Base-by-base conservation (phyloP, 768 basidiomycete species). In the Ephemerocybe angulata region DNA sequence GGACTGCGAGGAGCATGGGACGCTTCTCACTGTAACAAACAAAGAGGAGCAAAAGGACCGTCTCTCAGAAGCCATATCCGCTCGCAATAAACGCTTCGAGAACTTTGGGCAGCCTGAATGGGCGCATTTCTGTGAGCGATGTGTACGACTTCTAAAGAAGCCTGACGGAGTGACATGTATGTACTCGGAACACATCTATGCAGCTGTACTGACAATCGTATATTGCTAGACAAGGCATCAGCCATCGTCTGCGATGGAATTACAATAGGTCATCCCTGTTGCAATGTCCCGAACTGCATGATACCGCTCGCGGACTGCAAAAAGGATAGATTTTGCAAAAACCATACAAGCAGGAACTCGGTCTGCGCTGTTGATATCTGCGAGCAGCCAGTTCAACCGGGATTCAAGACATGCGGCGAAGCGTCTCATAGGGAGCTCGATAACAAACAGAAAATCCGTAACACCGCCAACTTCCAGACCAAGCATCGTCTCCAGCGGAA, bases 61-160 rank as follows among this genome's bases (percentile, higher is more conserved):
- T 1, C 67, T 72, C 31, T 54, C 35, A 1, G 40, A 44, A 10
- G 64, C 63, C 0, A 68, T 71, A 40, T 17, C 47, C 10, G 58
- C 50, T 1, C 60, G 67, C 3, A 73, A 70, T 37, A 28, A 56
- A 7, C 54, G 56, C 12, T 63, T 73, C 4, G 51, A 46, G 2
- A 40, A 53, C 11, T 38, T 47, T 40, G 66, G 70, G 0, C 69
- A 70, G 31, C 62, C 64, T 0, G 69, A 72, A 43, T 55, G 56
- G 50, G 38, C 33, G 0, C 70, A 73, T 44, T 63, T 56, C 33
- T 73, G 72, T 37, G 47, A 67, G 2, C 57, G 59, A 29, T 72
- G 70, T 54, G 27, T 61, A 2, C 58, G 66, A 11, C 6, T 6
- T 6, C 22, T 42, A 7, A 10, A 10, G 19, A 10, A 42, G 6